These are phyloP conservation scores for Danielia oregonensis DNA, from an alignment of 805 yeast genomes.

Conservation along the genomic window DNA sequence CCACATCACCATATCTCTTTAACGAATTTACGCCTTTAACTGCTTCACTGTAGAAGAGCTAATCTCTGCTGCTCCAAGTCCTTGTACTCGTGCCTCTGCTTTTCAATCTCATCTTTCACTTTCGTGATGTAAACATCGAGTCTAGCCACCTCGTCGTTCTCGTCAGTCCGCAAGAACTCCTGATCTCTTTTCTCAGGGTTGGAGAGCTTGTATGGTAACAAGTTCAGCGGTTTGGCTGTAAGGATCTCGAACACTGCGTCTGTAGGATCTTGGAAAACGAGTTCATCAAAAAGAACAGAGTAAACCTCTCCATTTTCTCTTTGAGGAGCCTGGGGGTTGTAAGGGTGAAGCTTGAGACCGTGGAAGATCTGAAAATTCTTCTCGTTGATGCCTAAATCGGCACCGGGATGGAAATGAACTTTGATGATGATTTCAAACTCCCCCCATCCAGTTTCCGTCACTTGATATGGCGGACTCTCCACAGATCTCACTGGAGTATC, in stretches of 20 bases:
- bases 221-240: constrained; percentile 64
- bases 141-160: constrained; percentile 38
- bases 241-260: constrained; percentile 79
- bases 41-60: constrained; percentile 34
- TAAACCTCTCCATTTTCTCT: constrained; percentile 42
- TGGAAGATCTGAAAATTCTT: constrained; percentile 84
- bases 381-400: constrained; percentile 60
- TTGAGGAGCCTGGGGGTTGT: constrained; percentile 42
- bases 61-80: constrained; percentile 40
- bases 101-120: constrained; percentile 39
- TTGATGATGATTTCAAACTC: constrained; percentile 92
- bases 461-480: constrained; percentile 89
- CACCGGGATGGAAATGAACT: constrained; percentile 79
- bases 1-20: background rate
- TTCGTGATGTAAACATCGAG: constrained; percentile 36
- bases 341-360: constrained; percentile 89
- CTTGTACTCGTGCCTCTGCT: constrained; percentile 35
- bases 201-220: constrained; percentile 37
- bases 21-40: background rate
- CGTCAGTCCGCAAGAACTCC: constrained; percentile 38
- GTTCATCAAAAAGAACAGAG: constrained; percentile 70
- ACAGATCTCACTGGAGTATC: constrained; percentile 80
- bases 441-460: constrained; percentile 99
- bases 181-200: constrained; percentile 37
- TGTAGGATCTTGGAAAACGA: constrained; percentile 94